Evolutionary conservation across 78 protist genomes (phyloP).

Genomic region (Mastigamoeba balamuthi): DNA sequence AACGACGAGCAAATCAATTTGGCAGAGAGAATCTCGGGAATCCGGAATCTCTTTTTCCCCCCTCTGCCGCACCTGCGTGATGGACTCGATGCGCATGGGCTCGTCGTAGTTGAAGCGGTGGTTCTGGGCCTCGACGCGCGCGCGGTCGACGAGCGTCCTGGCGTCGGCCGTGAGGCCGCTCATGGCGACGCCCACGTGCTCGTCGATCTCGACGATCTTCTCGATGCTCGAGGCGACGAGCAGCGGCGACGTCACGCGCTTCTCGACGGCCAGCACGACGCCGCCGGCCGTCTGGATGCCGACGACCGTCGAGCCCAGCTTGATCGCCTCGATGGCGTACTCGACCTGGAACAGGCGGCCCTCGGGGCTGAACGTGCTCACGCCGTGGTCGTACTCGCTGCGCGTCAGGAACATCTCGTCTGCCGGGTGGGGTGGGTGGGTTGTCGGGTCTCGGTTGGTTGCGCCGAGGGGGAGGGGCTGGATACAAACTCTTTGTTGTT

Average conservation of each 20-base stretch:
- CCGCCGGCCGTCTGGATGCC: conserved; percentile 97
- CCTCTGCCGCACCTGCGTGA: no score
- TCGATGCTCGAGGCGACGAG: conserved; percentile 77
- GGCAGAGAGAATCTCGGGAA: no score
- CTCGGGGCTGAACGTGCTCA: conserved; percentile 99
- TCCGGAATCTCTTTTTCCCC: no score
- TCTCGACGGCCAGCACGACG: conserved; percentile 96
- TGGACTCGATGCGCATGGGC: conserved; percentile 85
- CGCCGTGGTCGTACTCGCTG: conserved; percentile 96
- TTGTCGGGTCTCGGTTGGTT: no score
- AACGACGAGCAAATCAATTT: no score
- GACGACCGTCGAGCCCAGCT: conserved; percentile 91
- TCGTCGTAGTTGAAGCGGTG: conserved; percentile 95
- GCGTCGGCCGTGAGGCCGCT: conserved; percentile 97
- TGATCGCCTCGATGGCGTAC: conserved; percentile 96
- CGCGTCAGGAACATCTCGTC: conserved; percentile 44
- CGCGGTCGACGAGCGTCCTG: conserved; percentile 92
- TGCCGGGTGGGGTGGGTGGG: no score
- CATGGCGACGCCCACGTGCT: conserved; percentile 70
- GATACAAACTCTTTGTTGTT: no score
- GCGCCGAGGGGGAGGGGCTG: no score
- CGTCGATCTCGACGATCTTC: conserved; percentile 70
- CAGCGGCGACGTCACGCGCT: conserved; percentile 88
- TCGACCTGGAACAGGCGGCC: conserved; percentile 98
- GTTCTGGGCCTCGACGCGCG: conserved; percentile 90